These are phyloP conservation scores for Mycena epipterygia DNA, from an alignment of 768 basidiomycete species.

Conservation along the genomic window DNA sequence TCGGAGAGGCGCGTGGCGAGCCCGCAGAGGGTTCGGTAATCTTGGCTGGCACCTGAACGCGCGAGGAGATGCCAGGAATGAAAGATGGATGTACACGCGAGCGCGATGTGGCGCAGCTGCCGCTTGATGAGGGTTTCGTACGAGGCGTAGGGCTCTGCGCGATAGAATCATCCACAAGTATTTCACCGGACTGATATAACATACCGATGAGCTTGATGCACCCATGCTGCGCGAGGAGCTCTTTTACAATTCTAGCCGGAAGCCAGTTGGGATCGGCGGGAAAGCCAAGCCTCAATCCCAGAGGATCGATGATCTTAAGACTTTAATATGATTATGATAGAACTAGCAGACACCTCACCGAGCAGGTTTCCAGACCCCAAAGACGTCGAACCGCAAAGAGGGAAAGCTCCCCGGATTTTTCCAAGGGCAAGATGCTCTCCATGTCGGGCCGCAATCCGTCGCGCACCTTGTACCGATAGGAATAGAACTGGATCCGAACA, in stretches of 20 bases:
- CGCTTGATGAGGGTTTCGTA: conserved; percentile 26
- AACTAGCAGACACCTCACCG: background rate
- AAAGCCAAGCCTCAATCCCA: conserved; percentile 21
- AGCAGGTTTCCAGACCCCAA: conserved; percentile 33
- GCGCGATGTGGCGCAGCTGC: conserved; percentile 19
- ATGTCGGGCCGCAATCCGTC: conserved; percentile 31
- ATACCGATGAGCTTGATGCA: conserved; percentile 32
- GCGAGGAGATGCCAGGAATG: conserved; percentile 9
- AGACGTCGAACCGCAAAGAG: conserved; percentile 18
- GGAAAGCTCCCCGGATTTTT: conserved; percentile 17
- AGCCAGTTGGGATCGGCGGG: conserved; percentile 26
- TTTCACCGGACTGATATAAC: background rate
- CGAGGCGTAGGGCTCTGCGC: conserved; percentile 23
- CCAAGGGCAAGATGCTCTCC: conserved; percentile 15
- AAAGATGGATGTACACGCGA: background rate
- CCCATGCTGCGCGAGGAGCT: conserved; percentile 13
- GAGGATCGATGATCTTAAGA: conserved; percentile 22
- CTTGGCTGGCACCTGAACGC: background rate
- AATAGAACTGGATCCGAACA: conserved; percentile 25
- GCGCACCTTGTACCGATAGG: conserved; percentile 20
- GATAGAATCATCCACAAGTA: background rate
- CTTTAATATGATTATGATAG: background rate
- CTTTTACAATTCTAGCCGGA: conserved; percentile 7
- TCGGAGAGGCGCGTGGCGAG: background rate
- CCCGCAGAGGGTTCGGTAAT: background rate